phyloP scores from a whole-genome alignment of 768 basidiomycete genomes.

The Pleurotus salmoneostramineus region DNA sequence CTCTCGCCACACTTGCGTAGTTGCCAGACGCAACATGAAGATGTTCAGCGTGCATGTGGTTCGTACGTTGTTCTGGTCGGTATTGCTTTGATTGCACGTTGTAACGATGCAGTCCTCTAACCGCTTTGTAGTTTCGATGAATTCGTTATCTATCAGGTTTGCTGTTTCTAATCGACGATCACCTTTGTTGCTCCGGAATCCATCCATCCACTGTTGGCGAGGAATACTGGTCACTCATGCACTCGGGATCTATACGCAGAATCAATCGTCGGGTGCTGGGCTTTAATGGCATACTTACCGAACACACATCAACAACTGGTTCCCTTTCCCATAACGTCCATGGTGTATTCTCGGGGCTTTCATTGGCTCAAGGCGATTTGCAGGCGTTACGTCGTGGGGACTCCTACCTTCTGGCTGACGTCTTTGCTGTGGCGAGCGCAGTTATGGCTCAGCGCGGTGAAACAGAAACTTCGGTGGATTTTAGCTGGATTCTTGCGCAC shows the following conservation, averaged over 20 bases:
- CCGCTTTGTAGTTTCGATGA: too few species aligned
- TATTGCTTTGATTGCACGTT: too few species aligned
- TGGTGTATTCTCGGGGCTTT: constrained; percentile 4
- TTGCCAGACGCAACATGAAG: too few species aligned
- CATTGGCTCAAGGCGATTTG: not conserved
- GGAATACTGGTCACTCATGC: not conserved
- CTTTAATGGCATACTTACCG: not conserved
- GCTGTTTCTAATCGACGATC: too few species aligned
- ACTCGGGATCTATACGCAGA: not conserved
- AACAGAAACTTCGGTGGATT: not conserved
- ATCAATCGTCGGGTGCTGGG: not conserved
- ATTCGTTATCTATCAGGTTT: too few species aligned
- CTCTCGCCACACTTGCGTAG: not conserved
- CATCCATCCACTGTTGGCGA: too few species aligned
- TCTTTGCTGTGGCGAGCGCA: not conserved
- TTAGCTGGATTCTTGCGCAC: not conserved
- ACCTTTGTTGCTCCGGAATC: too few species aligned
- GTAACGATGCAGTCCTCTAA: too few species aligned
- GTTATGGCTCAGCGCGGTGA: not conserved
- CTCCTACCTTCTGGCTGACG: not conserved
- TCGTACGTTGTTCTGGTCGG: too few species aligned
- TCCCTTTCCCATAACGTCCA: not conserved
- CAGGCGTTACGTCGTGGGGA: not conserved
- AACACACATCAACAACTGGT: not conserved
- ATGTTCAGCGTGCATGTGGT: too few species aligned